Percentiles rank a stretch among this genome's conserved stretches.
These are phyloP conservation scores for Talaromyces marneffei DNA, from an alignment of 2,329 filamentous ascomycete genomes.

Conservation along the genomic window DNA sequence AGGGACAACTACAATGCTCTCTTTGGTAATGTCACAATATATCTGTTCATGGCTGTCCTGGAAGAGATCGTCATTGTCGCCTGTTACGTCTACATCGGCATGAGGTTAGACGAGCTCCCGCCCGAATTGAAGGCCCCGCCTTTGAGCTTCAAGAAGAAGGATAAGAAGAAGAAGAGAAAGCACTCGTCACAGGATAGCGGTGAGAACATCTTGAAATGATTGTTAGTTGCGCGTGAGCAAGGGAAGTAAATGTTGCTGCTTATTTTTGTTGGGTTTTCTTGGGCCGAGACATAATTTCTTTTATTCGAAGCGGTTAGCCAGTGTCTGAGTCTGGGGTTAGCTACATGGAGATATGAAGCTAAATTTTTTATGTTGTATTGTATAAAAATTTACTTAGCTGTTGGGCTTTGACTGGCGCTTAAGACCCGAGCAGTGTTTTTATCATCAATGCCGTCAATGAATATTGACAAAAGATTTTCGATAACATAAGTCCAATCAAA, in stretches of 20 bases:
- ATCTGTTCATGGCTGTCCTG: constrained; percentile 4
- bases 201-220: constrained; percentile 2
- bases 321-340: background rate
- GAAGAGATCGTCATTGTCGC: constrained; percentile 2
- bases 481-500: background rate
- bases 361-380: background rate
- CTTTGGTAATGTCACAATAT: background rate
- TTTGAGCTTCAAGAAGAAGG: constrained; percentile 5
- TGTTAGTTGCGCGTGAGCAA: background rate
- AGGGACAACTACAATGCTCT: background rate
- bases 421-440: background rate
- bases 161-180: constrained; percentile 6
- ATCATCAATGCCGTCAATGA: background rate
- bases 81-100: constrained; percentile 1
- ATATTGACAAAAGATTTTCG: background rate
- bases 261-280: background rate
- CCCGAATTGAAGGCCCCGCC: constrained; percentile 1
- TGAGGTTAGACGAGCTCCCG: constrained; percentile 5
- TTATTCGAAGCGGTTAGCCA: background rate
- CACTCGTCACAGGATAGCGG: background rate
- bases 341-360: background rate
- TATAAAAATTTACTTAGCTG: background rate
- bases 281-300: background rate
- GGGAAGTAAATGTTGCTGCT: background rate
- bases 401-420: background rate